phyloP scores from a whole-genome alignment of 768 basidiomycete species.

The Steccherinum ochraceum region DNA sequence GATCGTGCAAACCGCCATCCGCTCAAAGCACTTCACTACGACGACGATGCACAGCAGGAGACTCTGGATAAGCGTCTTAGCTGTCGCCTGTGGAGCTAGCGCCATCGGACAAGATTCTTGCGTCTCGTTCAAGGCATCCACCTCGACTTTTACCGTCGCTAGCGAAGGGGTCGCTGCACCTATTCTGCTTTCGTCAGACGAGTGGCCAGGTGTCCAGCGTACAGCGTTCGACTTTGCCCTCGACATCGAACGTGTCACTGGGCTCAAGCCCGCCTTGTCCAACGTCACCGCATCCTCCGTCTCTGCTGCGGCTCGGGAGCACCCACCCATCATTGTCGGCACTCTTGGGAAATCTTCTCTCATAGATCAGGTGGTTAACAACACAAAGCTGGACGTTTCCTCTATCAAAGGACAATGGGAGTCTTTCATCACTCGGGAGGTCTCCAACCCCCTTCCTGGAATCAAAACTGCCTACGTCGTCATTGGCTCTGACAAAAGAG shows the following conservation, averaged over 20 bases:
- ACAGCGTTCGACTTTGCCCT: constrained; percentile 53
- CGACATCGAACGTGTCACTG: constrained; percentile 59
- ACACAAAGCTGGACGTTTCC: constrained; percentile 48
- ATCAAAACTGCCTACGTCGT: constrained; percentile 59
- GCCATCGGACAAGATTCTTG: constrained; percentile 47
- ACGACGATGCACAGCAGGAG: not conserved
- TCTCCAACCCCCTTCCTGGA: constrained; percentile 51
- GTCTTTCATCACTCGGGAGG: constrained; percentile 44
- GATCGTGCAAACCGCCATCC: too few species aligned
- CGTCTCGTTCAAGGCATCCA: constrained; percentile 34
- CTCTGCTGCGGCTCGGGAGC: constrained; percentile 16
- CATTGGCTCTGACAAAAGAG: constrained; percentile 63
- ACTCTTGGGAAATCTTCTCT: constrained; percentile 54
- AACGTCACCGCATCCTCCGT: constrained; percentile 37
- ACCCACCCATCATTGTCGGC: constrained; percentile 54
- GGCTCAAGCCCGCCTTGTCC: constrained; percentile 38
- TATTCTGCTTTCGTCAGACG: constrained; percentile 45
- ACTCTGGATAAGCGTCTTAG: constrained; percentile 10
- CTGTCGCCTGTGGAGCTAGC: constrained; percentile 14
- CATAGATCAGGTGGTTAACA: constrained; percentile 45
- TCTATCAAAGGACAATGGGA: constrained; percentile 64
- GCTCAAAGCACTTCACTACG: too few species aligned
- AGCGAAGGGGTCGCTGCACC: constrained; percentile 39
- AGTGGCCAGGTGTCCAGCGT: constrained; percentile 59
- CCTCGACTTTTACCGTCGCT: constrained; percentile 37